A percentile compares a stretch with the other conserved stretches of the same genome.
phyloP scores from a whole-genome alignment of 306 rosid genomes.

The Arachis stenosperma region DNA sequence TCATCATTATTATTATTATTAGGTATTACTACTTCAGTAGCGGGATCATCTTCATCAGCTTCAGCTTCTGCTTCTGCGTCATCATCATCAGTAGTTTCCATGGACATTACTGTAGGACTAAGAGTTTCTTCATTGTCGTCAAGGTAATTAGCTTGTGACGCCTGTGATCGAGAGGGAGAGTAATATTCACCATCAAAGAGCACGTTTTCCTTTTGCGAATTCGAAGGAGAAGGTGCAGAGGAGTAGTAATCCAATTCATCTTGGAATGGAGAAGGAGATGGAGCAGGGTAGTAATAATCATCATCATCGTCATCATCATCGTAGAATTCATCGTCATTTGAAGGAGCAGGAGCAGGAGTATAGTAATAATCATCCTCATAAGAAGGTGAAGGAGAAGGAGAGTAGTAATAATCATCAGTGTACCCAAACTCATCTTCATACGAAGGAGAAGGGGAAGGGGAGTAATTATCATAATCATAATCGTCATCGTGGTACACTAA shows the following conservation, averaged over 20 bases:
- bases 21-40: constrained; percentile 10
- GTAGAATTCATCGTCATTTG: not conserved
- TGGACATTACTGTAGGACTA: constrained; percentile 4
- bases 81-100: not conserved
- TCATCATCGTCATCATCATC: not conserved
- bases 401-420: not conserved
- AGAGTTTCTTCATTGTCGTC: constrained; percentile 9
- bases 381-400: not conserved
- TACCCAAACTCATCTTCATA: not conserved
- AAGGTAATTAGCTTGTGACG: too few relatives aligned
- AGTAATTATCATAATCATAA: not conserved
- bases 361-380: not conserved
- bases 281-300: not conserved
- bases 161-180: too few relatives aligned
- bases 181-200: too few relatives aligned
- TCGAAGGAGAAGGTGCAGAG: too few relatives aligned
- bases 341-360: not conserved
- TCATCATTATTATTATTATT: not conserved
- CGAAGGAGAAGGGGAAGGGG: not conserved
- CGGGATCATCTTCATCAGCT: not conserved
- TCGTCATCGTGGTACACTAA: too few relatives aligned
- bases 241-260: not conserved
- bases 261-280: not conserved
- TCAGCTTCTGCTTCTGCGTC: not conserved
- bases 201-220: too few relatives aligned